These are phyloP conservation scores for Taiozyma sp. DNA, from an alignment of 1,139 yeast species.

Conservation along the genomic window DNA sequence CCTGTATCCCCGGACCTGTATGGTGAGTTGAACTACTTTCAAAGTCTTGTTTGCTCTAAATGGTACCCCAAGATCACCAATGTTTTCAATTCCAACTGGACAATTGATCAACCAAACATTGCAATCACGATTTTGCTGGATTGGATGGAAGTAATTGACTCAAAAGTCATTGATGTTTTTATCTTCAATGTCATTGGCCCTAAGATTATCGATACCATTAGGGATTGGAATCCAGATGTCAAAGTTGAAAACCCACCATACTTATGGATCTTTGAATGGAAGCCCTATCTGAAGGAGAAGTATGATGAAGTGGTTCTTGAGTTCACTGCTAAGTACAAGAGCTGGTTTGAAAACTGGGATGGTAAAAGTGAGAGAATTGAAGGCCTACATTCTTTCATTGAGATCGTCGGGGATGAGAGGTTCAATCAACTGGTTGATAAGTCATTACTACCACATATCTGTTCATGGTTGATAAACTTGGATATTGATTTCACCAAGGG, in stretches of 20 bases:
- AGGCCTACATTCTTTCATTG: constrained; percentile 33
- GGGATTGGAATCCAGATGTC: constrained; percentile 29
- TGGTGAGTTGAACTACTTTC: constrained; percentile 26
- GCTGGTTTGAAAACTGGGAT: constrained; percentile 31
- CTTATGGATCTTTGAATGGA: constrained; percentile 41
- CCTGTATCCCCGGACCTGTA: constrained; percentile 2
- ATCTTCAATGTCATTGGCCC: constrained; percentile 31
- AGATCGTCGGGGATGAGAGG: constrained; percentile 30
- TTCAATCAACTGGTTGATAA: constrained; percentile 23
- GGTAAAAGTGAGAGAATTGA: constrained; percentile 20
- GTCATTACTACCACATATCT: constrained; percentile 31
- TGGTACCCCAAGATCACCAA: constrained; percentile 32
- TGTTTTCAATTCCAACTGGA: constrained; percentile 30
- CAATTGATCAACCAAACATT: constrained; percentile 24
- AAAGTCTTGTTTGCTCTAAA: constrained; percentile 28
- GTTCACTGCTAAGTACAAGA: constrained; percentile 28
- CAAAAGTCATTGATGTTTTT: constrained; percentile 26
- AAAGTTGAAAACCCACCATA: constrained; percentile 25
- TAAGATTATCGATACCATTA: constrained; percentile 28
- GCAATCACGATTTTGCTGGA: constrained; percentile 34
- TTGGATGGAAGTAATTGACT: constrained; percentile 37
- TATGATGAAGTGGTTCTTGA: constrained; percentile 23
- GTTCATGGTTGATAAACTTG: constrained; percentile 15
- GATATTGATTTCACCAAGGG: constrained; percentile 1
- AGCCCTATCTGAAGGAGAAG: constrained; percentile 27